Base-by-base conservation (phyloP, 371 early-diverging fungal species). In the Mucor saturninus region DNA sequence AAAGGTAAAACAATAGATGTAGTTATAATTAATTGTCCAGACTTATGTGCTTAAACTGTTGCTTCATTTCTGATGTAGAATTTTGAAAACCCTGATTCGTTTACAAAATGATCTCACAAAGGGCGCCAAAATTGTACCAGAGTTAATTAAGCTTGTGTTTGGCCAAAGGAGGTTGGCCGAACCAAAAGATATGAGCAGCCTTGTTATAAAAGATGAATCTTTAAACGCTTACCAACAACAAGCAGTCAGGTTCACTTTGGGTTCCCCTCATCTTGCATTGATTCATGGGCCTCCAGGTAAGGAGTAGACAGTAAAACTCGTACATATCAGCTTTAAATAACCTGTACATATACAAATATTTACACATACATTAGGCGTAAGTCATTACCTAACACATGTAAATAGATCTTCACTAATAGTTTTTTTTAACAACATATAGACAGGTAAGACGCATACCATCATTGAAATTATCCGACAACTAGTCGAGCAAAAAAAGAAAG, bases 361-460 rank as follows among this genome's bases (percentile, higher is more conserved):
- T 50, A 26, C 30, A 29, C 13, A 11, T 49, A 2, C 26, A 10
- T 26, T 21, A 50, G 50, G 50, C 28, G 50, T 50, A 50, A 50
- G 50, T 50, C 10, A 50, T 4, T 30, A n/a, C 15, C 0, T 15
- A 21, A 29, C 30, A 26, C 30, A 15, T 9, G 13, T 21, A 9
- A 28, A 42, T 11, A 39, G 4, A 15, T 2, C 26, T 7, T 9
- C 10, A 38, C 15, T 5, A 37, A 40, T 8, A 26, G 2, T 28
- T 38, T 43, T 6, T 42, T 28, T 37, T 35, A 39, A 7, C 6
- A 3, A 4, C 6, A 26, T 42, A 13, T 73, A 80, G 77, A 93
- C 97, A 9, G 98, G 98, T n/a, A 98, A 98, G 75, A 97, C 98
- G 0, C 86, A 90, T 63, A 95, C 96, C 2, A 65, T 96, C 9